Conservation (phyloP, 352 stramenopile genomes). For the Phytophthora aleatoria region DNA sequence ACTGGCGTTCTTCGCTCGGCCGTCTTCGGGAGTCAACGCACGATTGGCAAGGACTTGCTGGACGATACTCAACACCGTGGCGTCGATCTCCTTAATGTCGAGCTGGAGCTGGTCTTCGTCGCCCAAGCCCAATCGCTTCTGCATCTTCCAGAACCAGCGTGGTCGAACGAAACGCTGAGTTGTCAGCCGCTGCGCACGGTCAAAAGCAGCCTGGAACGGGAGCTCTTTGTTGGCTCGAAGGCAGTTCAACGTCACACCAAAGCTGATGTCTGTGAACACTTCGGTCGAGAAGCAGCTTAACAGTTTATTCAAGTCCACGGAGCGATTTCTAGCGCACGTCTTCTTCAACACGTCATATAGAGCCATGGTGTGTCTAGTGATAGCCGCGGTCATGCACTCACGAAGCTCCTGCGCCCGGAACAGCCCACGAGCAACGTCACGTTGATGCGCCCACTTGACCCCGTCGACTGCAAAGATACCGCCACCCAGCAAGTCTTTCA, state of each 20-base stretch:
- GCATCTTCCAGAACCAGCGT: constrained; percentile 53
- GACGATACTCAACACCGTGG: constrained; percentile 47
- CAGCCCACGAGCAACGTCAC: constrained; percentile 80
- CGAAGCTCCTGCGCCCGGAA: constrained; percentile 59
- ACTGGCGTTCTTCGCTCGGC: constrained; percentile 1
- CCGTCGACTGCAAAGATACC: constrained; percentile 77
- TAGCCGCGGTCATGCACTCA: constrained; percentile 37
- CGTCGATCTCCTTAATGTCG: constrained; percentile 50
- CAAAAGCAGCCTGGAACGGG: constrained; percentile 65
- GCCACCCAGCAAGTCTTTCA: constrained; percentile 60
- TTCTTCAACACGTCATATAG: constrained; percentile 35
- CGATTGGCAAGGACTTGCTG: constrained; percentile 31
- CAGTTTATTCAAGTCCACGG: constrained; percentile 49
- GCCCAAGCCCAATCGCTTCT: constrained; percentile 42
- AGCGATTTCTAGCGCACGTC: constrained; percentile 2
- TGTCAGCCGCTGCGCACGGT: constrained; percentile 42
- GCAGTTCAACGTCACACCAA: constrained; percentile 54
- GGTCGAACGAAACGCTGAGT: constrained; percentile 46
- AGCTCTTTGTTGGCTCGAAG: constrained; percentile 43
- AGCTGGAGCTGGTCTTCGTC: constrained; percentile 43
- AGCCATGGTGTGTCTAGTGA: constrained; percentile 35
- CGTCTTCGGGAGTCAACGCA: constrained; percentile 5
- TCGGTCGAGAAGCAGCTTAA: constrained; percentile 72
- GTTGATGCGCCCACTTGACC: constrained; percentile 64
- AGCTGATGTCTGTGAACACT: constrained; percentile 72